Conservation (phyloP, 495 filamentous ascomycete genomes). For the Xylaria acuta region DNA sequence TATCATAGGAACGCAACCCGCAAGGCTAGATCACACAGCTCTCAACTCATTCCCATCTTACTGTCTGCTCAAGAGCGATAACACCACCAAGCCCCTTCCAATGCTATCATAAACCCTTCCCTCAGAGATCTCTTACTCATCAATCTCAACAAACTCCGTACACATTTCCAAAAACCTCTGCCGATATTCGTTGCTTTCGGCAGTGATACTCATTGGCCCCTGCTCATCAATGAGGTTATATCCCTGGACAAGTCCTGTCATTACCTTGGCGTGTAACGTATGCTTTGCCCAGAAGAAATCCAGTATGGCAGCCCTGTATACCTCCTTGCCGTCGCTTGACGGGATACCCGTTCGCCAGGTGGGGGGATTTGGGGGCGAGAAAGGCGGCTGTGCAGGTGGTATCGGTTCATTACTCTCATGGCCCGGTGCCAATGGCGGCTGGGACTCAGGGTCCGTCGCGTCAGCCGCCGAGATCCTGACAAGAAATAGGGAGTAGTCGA, state of each 20-base stretch:
- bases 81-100: neutral
- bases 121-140: slow-evolving; percentile 30
- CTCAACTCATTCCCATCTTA: neutral
- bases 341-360: slow-evolving; percentile 64
- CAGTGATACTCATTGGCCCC: slow-evolving; percentile 75
- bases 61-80: neutral
- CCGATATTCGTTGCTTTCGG: slow-evolving; percentile 68
- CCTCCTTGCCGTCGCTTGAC: slow-evolving; percentile 66
- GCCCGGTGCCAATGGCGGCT: slow-evolving; percentile 33
- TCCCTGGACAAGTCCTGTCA: slow-evolving; percentile 65
- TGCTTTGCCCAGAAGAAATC: slow-evolving; percentile 79
- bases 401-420: slow-evolving; percentile 19
- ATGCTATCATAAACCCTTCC: no score
- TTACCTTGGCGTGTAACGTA: slow-evolving; percentile 63
- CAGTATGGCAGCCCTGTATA: slow-evolving; percentile 66
- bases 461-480: slow-evolving; percentile 54
- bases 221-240: slow-evolving; percentile 64
- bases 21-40: neutral
- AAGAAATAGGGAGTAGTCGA: slow-evolving; percentile 74
- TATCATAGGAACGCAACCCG: neutral
- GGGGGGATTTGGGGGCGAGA: slow-evolving; percentile 42
- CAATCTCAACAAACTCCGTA: slow-evolving; percentile 58
- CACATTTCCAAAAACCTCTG: slow-evolving; percentile 70
- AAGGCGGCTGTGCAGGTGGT: slow-evolving; percentile 35
- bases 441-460: slow-evolving; percentile 27